These are phyloP conservation scores for Acanthamoeba royreba DNA, from an alignment of 208 protist genomes.

Conservation along the genomic window DNA sequence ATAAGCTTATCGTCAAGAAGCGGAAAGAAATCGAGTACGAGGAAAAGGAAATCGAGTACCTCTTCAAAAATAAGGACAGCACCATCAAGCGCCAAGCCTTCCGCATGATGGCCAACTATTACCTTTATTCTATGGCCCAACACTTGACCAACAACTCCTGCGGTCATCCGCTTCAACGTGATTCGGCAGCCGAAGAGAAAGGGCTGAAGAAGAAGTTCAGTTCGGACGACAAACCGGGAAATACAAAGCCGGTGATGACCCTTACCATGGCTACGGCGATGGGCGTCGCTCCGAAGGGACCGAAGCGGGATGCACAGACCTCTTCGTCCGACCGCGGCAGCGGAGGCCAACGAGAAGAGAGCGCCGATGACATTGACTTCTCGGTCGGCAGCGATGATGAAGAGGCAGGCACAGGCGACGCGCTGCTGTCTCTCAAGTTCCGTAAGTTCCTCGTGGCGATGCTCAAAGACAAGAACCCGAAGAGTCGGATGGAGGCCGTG, in stretches of 20 bases:
- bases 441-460: not conserved
- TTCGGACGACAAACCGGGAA: not conserved
- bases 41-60: not conserved
- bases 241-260: not conserved
- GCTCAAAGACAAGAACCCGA: not conserved
- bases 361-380: not conserved
- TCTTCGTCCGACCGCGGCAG: not conserved
- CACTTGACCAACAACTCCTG: not conserved
- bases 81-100: conserved; percentile 5
- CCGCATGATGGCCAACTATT: conserved; percentile 8
- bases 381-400: not conserved
- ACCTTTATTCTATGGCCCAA: not conserved
- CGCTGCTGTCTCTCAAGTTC: not conserved
- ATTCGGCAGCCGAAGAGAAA: too few species aligned
- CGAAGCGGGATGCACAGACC: too few species aligned
- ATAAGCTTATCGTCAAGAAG: not conserved
- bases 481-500: not conserved
- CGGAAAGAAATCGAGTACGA: not conserved
- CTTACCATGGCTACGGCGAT: not conserved
- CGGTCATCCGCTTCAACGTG: not conserved
- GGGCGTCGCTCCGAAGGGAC: not conserved
- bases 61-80: conserved; percentile 4
- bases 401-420: not conserved
- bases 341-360: not conserved
- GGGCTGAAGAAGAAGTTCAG: not conserved